A percentile compares a stretch with the other conserved stretches of the same genome.
Conservation (phyloP, 23 red algal species). For the Gracilariopsis chorda region DNA sequence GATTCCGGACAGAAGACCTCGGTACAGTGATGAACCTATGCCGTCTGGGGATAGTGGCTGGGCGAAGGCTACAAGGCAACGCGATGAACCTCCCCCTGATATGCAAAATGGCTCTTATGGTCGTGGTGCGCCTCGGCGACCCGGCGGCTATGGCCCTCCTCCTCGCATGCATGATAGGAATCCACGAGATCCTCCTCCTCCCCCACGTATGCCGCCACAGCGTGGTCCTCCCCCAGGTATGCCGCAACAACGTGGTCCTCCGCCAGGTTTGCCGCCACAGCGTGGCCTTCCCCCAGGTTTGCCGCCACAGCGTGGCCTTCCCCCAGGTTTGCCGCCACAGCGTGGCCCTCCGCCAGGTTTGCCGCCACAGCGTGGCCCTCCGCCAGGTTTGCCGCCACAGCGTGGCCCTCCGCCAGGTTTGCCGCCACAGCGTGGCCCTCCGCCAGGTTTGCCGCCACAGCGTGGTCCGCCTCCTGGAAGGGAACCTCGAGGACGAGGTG, state of each 20-base stretch:
- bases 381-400: no score
- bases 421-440: not conserved
- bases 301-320: not conserved
- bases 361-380: not conserved
- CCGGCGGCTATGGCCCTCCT: no score
- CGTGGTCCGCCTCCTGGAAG: constrained; percentile 1
- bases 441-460: not conserved
- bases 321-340: no score
- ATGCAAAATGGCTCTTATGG: constrained; percentile 45
- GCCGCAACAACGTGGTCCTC: not conserved
- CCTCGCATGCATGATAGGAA: not conserved
- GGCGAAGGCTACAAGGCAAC: constrained; percentile 25
- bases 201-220: not conserved
- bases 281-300: not conserved
- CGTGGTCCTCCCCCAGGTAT: not conserved
- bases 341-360: not conserved
- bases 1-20: not conserved
- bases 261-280: no score
- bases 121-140: not conserved
- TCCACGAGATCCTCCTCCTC: constrained; percentile 7
- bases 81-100: constrained; percentile 46
- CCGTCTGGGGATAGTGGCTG: not conserved
- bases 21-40: not conserved
- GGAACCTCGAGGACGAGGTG: not conserved
- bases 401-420: not conserved